Percentiles rank a stretch among this genome's conserved stretches.
Conservation (phyloP, 1,284 basidiomycete genomes). For the Microstroma glucosiphilum region DNA sequence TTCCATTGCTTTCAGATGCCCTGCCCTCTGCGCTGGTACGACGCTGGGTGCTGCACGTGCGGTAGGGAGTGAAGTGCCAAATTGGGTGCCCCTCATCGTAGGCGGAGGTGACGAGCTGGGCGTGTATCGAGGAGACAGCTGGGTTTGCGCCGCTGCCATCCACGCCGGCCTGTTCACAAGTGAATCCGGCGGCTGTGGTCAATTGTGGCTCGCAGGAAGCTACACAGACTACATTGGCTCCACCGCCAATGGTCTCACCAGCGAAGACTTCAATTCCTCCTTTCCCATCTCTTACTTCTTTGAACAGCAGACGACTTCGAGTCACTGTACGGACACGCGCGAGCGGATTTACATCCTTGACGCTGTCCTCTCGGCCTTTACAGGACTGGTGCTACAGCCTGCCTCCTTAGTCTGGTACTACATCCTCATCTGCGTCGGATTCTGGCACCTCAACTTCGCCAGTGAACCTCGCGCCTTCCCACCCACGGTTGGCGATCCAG, state of each 20-base stretch:
- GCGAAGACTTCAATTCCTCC: slow-evolving; percentile 65
- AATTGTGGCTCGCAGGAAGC: slow-evolving; percentile 64
- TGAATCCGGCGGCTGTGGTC: slow-evolving; percentile 69
- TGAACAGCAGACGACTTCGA: slow-evolving; percentile 52
- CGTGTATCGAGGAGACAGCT: slow-evolving; percentile 76
- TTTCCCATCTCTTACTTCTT: slow-evolving; percentile 64
- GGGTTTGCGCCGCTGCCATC: slow-evolving; percentile 77
- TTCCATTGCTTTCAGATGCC: slow-evolving; percentile 69
- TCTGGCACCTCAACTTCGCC: slow-evolving; percentile 76
- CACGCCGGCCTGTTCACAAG: slow-evolving; percentile 64
- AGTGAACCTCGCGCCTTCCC: slow-evolving; percentile 64
- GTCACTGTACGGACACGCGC: slow-evolving; percentile 65
- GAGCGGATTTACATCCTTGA: slow-evolving; percentile 50
- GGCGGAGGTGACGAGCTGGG: slow-evolving; percentile 57
- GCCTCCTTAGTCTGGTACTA: slow-evolving; percentile 62
- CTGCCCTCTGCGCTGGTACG: slow-evolving; percentile 64
- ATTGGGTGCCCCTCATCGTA: slow-evolving; percentile 69
- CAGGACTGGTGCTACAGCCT: slow-evolving; percentile 70
- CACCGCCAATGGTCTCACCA: slow-evolving; percentile 62
- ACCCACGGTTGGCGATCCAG: slow-evolving; percentile 59
- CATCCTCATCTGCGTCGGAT: slow-evolving; percentile 73
- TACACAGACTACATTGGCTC: slow-evolving; percentile 64
- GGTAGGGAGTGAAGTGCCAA: slow-evolving; percentile 64
- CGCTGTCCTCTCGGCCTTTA: slow-evolving; percentile 57
- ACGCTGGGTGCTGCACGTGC: slow-evolving; percentile 69